These are phyloP conservation scores for Olyra latifolia DNA, from an alignment of 176 grass and related monocot species.

Conservation along the genomic window DNA sequence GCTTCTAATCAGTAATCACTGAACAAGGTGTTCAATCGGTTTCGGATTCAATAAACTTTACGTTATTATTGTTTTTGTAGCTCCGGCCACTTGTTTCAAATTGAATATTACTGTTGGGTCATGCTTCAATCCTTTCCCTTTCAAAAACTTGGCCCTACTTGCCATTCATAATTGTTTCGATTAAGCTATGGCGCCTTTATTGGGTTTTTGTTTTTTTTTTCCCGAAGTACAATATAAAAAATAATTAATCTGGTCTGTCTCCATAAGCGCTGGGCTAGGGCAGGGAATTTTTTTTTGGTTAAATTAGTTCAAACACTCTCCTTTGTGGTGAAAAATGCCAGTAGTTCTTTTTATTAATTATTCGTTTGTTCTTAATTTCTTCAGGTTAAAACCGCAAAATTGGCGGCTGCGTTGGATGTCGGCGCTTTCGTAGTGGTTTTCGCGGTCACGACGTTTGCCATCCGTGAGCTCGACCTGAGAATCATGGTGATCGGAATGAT, in stretches of 20 bases:
- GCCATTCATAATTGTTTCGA: neutral
- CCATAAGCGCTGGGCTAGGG: neutral
- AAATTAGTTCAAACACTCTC: neutral
- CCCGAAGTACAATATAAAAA: neutral
- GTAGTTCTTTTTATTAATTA: no score
- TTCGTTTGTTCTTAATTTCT: neutral
- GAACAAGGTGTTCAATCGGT: neutral
- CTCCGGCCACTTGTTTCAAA: neutral
- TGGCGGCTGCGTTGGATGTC: conserved; percentile 46
- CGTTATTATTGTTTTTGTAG: neutral
- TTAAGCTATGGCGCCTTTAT: neutral
- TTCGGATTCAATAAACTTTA: neutral
- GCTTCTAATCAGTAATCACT: no score
- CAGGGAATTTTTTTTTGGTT: neutral
- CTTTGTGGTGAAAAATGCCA: neutral
- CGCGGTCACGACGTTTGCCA: conserved; percentile 27
- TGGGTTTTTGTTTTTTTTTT: neutral
- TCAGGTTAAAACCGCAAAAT: conserved; percentile 42
- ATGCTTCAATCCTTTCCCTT: neutral
- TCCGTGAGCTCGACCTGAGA: conserved; percentile 30
- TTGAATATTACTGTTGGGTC: neutral
- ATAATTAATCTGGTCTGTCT: neutral
- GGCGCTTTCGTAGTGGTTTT: conserved; percentile 53
- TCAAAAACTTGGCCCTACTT: neutral
- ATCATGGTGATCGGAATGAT: conserved; percentile 50